phyloP scores from a whole-genome alignment of 371 early-diverging fungal species.

The Haplosporangium sp. region DNA sequence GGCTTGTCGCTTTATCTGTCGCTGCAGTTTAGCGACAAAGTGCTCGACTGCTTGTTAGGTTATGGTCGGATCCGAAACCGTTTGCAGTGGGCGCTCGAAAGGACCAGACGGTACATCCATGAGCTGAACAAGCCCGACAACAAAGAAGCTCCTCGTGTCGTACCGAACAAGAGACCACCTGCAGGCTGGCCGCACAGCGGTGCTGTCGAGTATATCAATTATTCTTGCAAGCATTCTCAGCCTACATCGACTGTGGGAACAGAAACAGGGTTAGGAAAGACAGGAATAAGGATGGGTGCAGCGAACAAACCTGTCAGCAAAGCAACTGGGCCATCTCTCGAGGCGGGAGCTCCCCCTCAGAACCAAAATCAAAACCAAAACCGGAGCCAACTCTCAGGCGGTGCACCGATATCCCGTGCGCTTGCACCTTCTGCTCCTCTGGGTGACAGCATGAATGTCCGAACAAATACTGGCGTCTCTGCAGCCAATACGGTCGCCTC shows the following conservation, averaged over 20 bases:
- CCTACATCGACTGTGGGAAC: not conserved
- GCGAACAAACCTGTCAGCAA: not conserved
- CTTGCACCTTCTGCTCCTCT: no score
- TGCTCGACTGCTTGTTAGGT: constrained; percentile 25
- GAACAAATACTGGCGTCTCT: constrained; percentile 42
- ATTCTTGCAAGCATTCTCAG: constrained; percentile 33
- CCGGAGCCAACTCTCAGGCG: not conserved
- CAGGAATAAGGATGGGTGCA: not conserved
- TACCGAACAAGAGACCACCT: constrained; percentile 35
- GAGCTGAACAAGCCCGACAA: constrained; percentile 25
- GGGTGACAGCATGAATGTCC: not conserved
- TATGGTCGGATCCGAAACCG: constrained; percentile 52
- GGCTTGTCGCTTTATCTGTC: constrained; percentile 46
- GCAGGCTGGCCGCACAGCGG: constrained; percentile 52
- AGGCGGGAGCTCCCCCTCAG: not conserved
- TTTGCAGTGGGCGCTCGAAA: constrained; percentile 54
- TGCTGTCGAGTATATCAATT: constrained; percentile 40
- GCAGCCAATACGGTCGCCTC: constrained; percentile 42
- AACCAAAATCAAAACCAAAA: not conserved
- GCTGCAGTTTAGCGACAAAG: constrained; percentile 49
- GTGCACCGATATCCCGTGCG: not conserved
- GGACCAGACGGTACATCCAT: constrained; percentile 41
- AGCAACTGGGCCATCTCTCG: not conserved
- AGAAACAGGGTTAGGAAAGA: no score
- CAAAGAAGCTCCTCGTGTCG: constrained; percentile 25